These are phyloP conservation scores for Globisporangium nagaii DNA, from an alignment of 352 stramenopile species.

Conservation along the genomic window DNA sequence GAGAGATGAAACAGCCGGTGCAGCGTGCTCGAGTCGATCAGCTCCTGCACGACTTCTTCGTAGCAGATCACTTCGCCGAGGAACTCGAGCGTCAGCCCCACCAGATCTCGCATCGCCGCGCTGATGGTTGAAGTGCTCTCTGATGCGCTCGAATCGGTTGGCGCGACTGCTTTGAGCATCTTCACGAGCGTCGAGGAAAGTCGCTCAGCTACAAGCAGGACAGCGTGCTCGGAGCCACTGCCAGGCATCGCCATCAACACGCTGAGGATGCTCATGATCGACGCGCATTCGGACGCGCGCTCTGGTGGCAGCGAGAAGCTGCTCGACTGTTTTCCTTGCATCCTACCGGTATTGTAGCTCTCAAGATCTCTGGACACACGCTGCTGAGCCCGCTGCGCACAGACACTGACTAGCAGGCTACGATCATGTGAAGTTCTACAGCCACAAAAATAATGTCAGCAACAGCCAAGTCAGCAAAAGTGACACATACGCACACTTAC, in stretches of 20 bases:
- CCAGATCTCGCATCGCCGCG: conserved; percentile 7
- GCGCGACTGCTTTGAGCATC: conserved; percentile 31
- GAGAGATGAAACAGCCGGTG: conserved; percentile 46
- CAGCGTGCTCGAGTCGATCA: conserved; percentile 38
- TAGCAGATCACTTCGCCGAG: conserved; percentile 25
- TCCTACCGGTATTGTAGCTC: conserved; percentile 20
- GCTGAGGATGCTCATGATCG: conserved; percentile 24
- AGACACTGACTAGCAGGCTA: conserved; percentile 14
- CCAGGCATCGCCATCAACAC: conserved; percentile 12
- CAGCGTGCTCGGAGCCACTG: conserved; percentile 17
- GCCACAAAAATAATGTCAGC: too few relatives aligned
- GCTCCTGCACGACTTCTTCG: conserved; percentile 38
- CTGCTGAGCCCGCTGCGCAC: conserved; percentile 27
- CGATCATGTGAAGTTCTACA: conserved; percentile 17
- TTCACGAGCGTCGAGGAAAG: conserved; percentile 53
- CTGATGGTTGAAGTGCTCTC: neutral
- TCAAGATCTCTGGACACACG: conserved; percentile 29
- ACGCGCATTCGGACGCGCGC: conserved; percentile 3
- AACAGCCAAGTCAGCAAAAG: too few relatives aligned
- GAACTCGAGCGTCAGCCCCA: conserved; percentile 20
- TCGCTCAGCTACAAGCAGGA: conserved; percentile 38
- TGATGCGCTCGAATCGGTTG: neutral
- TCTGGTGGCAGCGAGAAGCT: neutral
- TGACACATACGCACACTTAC: too few relatives aligned
- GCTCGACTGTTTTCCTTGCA: conserved; percentile 13